These are phyloP conservation scores for Hibiscus mutabilis DNA, from an alignment of 345 rosid genomes.

Conservation along the genomic window DNA sequence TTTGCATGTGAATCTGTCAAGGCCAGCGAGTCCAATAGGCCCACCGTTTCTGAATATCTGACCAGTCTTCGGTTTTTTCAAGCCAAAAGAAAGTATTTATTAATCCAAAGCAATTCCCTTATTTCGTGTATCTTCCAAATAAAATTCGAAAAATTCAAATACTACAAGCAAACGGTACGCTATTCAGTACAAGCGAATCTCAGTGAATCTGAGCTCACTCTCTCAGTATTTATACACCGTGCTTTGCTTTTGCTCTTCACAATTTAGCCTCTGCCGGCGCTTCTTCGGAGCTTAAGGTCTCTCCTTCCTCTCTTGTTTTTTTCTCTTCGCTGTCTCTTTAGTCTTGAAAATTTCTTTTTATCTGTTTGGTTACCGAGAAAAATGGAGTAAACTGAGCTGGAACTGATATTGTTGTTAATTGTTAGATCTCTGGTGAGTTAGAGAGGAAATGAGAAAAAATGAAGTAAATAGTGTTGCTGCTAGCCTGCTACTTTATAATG, in stretches of 20 bases:
- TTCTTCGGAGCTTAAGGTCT: conserved; percentile 2
- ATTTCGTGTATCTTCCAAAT: too few relatives aligned
- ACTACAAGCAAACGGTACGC: not conserved
- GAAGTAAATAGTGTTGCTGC: not conserved
- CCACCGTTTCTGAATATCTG: not conserved
- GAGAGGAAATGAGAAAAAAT: not conserved
- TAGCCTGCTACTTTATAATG: not conserved
- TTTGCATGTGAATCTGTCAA: too few relatives aligned
- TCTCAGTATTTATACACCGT: not conserved
- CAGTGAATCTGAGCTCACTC: not conserved
- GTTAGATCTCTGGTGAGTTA: not conserved
- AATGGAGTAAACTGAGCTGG: not conserved
- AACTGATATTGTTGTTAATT: not conserved
- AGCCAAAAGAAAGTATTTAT: too few relatives aligned
- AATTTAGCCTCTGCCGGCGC: not conserved
- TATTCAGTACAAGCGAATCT: not conserved
- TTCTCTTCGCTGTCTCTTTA: not conserved
- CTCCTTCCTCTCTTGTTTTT: not conserved
- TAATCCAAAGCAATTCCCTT: too few relatives aligned
- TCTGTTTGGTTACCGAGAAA: conserved; percentile 2
- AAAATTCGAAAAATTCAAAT: too few relatives aligned
- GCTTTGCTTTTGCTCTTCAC: not conserved
- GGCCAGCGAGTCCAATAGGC: conserved; percentile 12
- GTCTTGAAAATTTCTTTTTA: not conserved
- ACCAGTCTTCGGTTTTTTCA: conserved; percentile 15